Percentiles rank a stretch among this genome's conserved stretches.
Evolutionary conservation across 2,329 filamentous ascomycete species (phyloP).

Genomic region (Cercospora brassicicola): DNA sequence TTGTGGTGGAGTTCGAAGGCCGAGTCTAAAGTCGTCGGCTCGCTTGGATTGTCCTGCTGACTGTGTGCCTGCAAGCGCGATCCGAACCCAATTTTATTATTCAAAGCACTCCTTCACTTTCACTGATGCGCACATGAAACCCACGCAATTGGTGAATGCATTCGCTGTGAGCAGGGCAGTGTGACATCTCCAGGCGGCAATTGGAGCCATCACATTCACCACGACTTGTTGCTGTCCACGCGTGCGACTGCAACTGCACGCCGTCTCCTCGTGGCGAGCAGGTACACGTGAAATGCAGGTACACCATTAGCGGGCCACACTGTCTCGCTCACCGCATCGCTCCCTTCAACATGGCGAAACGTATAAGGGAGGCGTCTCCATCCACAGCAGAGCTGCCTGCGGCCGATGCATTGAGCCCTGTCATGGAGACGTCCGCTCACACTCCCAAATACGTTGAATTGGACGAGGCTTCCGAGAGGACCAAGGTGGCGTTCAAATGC

Average conservation of each 20-base stretch:
- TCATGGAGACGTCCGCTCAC: constrained; percentile 17
- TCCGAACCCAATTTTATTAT: constrained; percentile 1
- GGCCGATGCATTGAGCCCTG: constrained; percentile 25
- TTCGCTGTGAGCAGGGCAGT: neutral
- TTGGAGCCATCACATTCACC: neutral
- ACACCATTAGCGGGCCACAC: neutral
- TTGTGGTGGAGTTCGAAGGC: neutral
- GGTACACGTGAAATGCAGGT: constrained; percentile 8
- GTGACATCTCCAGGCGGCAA: neutral
- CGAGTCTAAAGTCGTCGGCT: neutral
- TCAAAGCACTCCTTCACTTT: neutral
- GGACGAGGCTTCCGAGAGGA: constrained; percentile 43
- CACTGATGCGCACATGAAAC: neutral
- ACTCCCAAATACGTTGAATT: constrained; percentile 55
- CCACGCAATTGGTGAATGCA: neutral
- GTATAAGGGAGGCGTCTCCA: constrained; percentile 10
- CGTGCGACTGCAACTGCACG: neutral
- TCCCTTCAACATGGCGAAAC: constrained; percentile 17
- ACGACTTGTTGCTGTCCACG: neutral
- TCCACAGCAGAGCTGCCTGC: constrained; percentile 49
- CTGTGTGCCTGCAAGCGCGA: constrained; percentile 3
- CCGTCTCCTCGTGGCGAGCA: neutral
- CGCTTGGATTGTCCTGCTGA: constrained; percentile 2
- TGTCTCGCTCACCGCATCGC: constrained; percentile 3
- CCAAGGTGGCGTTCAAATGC: constrained; percentile 66